A percentile compares a stretch with the other conserved stretches of the same genome.
phyloP scores from a whole-genome alignment of 306 rosid species.

The Dryas alaskensis region DNA sequence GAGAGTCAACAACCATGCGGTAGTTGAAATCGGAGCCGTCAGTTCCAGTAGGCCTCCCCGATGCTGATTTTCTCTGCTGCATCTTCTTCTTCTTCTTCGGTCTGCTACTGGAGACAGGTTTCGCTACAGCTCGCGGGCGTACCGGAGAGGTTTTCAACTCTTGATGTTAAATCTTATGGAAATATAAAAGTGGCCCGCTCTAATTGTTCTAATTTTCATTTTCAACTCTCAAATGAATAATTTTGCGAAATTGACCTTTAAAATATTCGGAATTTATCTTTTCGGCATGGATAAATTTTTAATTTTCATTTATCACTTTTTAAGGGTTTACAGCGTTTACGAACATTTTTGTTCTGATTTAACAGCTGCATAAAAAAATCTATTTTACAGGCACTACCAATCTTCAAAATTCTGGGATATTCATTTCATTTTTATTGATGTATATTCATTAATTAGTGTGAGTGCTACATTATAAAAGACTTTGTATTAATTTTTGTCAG shows the following conservation, averaged over 20 bases:
- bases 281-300: background rate
- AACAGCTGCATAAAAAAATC: too few relatives aligned
- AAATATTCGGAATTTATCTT: too few relatives aligned
- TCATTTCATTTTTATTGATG: too few relatives aligned
- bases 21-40: slow-evolving; percentile 79
- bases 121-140: too few relatives aligned
- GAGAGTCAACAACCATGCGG: slow-evolving; percentile 93
- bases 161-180: background rate
- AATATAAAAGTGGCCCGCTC: background rate
- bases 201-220: background rate
- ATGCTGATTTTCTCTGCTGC: slow-evolving; percentile 59
- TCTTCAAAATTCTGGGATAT: too few relatives aligned
- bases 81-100: slow-evolving; percentile 30
- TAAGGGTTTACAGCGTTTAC: background rate
- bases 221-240: too few relatives aligned
- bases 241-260: too few relatives aligned
- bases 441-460: too few relatives aligned
- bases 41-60: slow-evolving; percentile 83
- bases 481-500: too few relatives aligned
- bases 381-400: too few relatives aligned
- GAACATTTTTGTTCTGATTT: too few relatives aligned
- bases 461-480: too few relatives aligned
- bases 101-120: background rate
- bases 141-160: background rate
- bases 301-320: background rate